Percentiles rank a stretch among this genome's conserved stretches.
These are phyloP conservation scores for Acanthamoeba castellanii DNA, from an alignment of 208 protist genomes.

Conservation along the genomic window DNA sequence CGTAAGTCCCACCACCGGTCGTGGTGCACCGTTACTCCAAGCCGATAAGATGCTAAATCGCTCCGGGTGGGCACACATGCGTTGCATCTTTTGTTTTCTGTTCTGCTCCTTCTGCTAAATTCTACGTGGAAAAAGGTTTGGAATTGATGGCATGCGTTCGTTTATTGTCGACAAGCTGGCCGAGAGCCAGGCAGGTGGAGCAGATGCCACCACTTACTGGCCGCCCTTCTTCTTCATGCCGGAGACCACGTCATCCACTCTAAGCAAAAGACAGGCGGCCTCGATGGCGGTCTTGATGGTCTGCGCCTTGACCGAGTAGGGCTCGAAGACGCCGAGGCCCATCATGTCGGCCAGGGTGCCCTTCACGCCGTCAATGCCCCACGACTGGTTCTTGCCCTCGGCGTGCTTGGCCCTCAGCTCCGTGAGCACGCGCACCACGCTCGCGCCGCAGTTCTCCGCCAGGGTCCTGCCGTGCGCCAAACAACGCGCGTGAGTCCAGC, in stretches of 20 bases:
- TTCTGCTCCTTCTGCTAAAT: too few relatives aligned
- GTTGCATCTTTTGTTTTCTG: too few relatives aligned
- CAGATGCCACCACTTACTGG: not conserved
- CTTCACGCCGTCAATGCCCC: constrained; percentile 98
- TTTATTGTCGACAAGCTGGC: too few relatives aligned
- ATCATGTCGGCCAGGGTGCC: constrained; percentile 97
- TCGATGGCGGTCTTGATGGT: constrained; percentile 98
- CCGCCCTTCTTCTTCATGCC: constrained; percentile 89
- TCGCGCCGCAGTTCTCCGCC: constrained; percentile 99
- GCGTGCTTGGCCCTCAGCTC: constrained; percentile 97
- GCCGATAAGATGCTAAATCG: too few relatives aligned
- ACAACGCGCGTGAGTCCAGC: not conserved
- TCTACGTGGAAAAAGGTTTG: too few relatives aligned
- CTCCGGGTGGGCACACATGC: too few relatives aligned
- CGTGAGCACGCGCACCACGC: constrained; percentile 98
- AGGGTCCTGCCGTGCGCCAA: constrained; percentile 96
- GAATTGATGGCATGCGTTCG: too few relatives aligned
- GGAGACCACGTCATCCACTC: constrained; percentile 99
- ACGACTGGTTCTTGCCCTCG: constrained; percentile 91
- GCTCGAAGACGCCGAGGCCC: constrained; percentile 98
- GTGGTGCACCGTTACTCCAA: too few relatives aligned
- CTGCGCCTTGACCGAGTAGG: constrained; percentile 98
- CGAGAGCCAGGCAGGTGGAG: too few relatives aligned
- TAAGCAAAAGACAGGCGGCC: constrained; percentile 98
- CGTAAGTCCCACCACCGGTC: too few relatives aligned